phyloP scores from a whole-genome alignment of 352 stramenopile genomes.

The Phytopythium aichiense region DNA sequence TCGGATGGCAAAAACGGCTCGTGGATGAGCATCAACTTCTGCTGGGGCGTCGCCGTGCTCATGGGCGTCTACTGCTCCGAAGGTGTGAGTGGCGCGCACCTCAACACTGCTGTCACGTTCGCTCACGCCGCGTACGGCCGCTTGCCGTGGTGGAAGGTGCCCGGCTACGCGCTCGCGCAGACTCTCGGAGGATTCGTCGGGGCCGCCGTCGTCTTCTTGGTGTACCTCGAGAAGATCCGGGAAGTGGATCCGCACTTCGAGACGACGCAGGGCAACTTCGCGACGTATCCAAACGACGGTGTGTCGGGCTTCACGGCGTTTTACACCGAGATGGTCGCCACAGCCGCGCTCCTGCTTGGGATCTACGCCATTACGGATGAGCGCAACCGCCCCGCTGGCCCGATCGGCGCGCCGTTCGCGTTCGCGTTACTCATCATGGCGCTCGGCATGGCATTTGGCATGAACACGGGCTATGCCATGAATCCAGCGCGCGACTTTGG shows the following conservation, averaged over 20 bases:
- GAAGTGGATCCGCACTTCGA: slow-evolving; percentile 38
- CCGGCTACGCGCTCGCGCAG: slow-evolving; percentile 38
- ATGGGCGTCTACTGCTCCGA: slow-evolving; percentile 53
- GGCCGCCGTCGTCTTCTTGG: slow-evolving; percentile 31
- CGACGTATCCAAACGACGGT: slow-evolving; percentile 38
- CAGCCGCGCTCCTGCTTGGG: slow-evolving; percentile 45
- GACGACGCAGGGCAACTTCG: slow-evolving; percentile 38
- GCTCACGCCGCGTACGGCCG: slow-evolving; percentile 39
- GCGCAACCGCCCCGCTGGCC: slow-evolving; percentile 36
- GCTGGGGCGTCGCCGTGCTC: slow-evolving; percentile 47
- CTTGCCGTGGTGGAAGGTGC: slow-evolving; percentile 43
- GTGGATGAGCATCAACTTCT: slow-evolving; percentile 39
- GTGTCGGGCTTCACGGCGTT: slow-evolving; percentile 47
- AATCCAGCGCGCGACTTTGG: slow-evolving; percentile 40
- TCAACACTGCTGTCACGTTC: slow-evolving; percentile 62
- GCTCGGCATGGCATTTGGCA: slow-evolving; percentile 58
- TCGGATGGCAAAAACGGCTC: slow-evolving; percentile 41
- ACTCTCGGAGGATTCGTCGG: slow-evolving; percentile 37
- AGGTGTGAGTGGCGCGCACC: slow-evolving; percentile 46
- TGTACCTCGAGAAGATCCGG: slow-evolving; percentile 46
- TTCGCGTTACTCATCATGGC: slow-evolving; percentile 54
- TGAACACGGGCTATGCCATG: slow-evolving; percentile 39
- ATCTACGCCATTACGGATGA: slow-evolving; percentile 55
- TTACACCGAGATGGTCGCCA: slow-evolving; percentile 49
- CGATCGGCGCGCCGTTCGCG: slow-evolving; percentile 30